Conservation (phyloP, 805 yeast genomes). For the Zygoascus flipseniorum region DNA sequence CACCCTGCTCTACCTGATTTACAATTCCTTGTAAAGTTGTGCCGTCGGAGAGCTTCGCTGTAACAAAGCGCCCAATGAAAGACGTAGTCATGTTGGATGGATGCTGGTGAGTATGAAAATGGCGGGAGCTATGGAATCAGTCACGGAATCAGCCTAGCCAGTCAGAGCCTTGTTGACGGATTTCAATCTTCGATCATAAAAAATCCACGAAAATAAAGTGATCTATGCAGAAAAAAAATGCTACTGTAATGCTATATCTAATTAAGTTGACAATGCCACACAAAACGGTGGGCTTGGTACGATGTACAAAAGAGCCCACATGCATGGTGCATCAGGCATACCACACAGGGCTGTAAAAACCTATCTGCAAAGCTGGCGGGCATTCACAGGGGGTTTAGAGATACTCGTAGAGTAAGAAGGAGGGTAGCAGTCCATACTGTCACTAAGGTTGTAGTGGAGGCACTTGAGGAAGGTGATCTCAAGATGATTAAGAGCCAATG, state of each 20-base stretch:
- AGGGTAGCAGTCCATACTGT: background rate
- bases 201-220: too few species aligned
- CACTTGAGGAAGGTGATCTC: background rate
- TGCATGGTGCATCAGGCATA: background rate
- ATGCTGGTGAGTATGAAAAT: background rate
- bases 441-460: background rate
- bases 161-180: too few species aligned
- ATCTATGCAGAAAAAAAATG: background rate
- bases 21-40: conserved; percentile 16
- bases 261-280: too few species aligned
- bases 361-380: background rate
- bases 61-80: conserved; percentile 17
- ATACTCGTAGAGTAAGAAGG: background rate
- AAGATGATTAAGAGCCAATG: background rate
- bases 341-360: background rate
- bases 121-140: background rate
- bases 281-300: too few species aligned
- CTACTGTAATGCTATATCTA: too few species aligned
- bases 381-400: background rate
- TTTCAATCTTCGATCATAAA: too few species aligned
- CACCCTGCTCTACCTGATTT: conserved; percentile 13
- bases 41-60: conserved; percentile 16
- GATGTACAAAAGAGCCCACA: too few species aligned
- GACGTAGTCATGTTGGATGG: background rate
- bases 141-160: too few species aligned